Percentiles rank a stretch among this genome's conserved stretches.
Conservation (phyloP, 371 early-diverging fungal species). For the Rhizomucor miehei region DNA sequence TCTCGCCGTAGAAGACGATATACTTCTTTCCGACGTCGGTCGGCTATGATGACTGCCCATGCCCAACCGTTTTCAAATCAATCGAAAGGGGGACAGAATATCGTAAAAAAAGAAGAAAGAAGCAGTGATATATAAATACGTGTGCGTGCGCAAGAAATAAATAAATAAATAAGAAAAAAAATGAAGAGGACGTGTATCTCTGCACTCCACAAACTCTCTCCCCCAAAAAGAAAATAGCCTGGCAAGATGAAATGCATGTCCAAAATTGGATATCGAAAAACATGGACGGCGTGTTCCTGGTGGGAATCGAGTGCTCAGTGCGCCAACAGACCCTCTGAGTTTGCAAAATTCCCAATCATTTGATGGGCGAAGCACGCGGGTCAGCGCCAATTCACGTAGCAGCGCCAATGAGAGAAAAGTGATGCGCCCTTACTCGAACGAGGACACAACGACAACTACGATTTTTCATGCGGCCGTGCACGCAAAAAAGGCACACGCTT, state of each 20-base stretch:
- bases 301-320: slow-evolving; percentile 39
- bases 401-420: too few relatives aligned
- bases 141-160: not conserved
- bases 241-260: not conserved
- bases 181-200: not conserved
- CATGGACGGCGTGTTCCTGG: slow-evolving; percentile 75
- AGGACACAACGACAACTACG: too few relatives aligned
- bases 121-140: not conserved
- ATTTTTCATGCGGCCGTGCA: too few relatives aligned
- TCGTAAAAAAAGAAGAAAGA: not conserved
- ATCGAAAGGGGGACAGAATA: not conserved
- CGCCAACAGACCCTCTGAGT: too few relatives aligned
- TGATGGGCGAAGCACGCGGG: too few relatives aligned
- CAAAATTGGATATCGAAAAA: not conserved
- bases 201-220: too few relatives aligned
- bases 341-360: too few relatives aligned
- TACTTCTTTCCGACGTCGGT: not conserved
- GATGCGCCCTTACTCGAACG: too few relatives aligned
- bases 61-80: not conserved
- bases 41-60: slow-evolving; percentile 8
- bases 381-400: too few relatives aligned
- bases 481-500: too few relatives aligned
- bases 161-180: not conserved
- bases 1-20: not conserved
- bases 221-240: not conserved